Evolutionary conservation across 352 stramenopile species (phyloP).

Genomic region (Hyaloperonospora arabidopsidis): DNA sequence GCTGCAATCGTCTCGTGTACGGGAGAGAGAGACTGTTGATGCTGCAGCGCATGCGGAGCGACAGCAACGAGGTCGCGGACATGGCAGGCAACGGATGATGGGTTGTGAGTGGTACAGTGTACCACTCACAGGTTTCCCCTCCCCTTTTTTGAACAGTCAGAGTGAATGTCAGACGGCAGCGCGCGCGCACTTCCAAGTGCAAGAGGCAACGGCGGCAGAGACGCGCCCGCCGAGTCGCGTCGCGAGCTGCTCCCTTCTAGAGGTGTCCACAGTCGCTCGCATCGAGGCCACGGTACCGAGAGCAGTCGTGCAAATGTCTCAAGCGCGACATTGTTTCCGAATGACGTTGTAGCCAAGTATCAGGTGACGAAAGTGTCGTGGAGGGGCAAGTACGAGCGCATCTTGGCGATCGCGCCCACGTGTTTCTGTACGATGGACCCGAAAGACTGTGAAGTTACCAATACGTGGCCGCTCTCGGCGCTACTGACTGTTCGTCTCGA

Average conservation of each 20-base stretch:
- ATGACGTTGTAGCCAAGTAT: constrained; percentile 81
- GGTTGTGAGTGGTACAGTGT: constrained; percentile 2
- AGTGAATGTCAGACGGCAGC: constrained; percentile 8
- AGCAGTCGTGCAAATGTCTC: constrained; percentile 15
- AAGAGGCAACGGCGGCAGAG: constrained; percentile 1
- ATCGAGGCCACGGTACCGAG: constrained; percentile 4
- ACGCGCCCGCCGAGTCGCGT: constrained; percentile 15
- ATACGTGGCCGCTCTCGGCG: constrained; percentile 68
- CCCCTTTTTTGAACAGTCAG: background rate
- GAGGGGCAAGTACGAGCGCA: constrained; percentile 83
- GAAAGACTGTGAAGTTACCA: constrained; percentile 82
- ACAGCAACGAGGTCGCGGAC: constrained; percentile 3
- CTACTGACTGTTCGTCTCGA: constrained; percentile 58
- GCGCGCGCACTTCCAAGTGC: constrained; percentile 8
- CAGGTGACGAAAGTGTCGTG: constrained; percentile 79
- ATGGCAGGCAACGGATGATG: background rate
- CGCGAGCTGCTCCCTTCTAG: constrained; percentile 7
- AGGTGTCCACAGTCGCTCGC: constrained; percentile 6
- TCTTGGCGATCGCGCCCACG: constrained; percentile 68
- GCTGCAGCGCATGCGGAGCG: constrained; percentile 3
- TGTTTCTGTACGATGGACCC: constrained; percentile 83
- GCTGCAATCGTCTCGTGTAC: constrained; percentile 1
- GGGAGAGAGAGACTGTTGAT: background rate
- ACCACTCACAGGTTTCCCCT: background rate
- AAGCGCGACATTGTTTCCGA: constrained; percentile 33